Conservation (phyloP, 176 grass and related monocot genomes). For the Puya raimondii region DNA sequence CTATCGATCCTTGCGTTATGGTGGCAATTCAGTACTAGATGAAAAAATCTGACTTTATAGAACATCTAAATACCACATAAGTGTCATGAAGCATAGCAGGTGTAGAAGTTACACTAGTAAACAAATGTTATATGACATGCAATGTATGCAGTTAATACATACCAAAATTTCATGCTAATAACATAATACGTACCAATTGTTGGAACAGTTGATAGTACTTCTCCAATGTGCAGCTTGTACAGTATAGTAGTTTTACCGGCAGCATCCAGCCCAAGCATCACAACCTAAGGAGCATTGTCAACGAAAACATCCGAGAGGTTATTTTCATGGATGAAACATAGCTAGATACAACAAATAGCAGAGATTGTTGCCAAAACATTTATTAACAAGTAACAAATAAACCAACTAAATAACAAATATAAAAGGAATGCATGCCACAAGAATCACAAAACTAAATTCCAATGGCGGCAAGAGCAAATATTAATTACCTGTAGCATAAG, state of each 20-base stretch:
- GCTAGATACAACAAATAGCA: neutral
- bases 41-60: too few species aligned
- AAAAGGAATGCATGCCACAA: neutral
- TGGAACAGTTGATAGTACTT: conserved; percentile 89
- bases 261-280: conserved; percentile 95
- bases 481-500: too few species aligned
- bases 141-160: neutral
- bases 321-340: neutral
- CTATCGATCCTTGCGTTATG: too few species aligned
- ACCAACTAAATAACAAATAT: neutral
- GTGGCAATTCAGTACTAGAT: too few species aligned
- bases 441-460: neutral
- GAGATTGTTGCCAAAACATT: neutral
- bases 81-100: too few species aligned
- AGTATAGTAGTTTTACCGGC: conserved; percentile 97
- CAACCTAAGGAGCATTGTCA: conserved; percentile 38
- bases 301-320: neutral
- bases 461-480: neutral
- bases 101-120: too few species aligned
- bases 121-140: too few species aligned
- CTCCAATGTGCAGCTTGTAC: conserved; percentile 91
- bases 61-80: too few species aligned
- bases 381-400: neutral
- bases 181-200: conserved; percentile 50
- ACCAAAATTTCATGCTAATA: neutral